phyloP scores from a whole-genome alignment of 495 filamentous ascomycete species.

The Rhizodiscina lignyota region DNA sequence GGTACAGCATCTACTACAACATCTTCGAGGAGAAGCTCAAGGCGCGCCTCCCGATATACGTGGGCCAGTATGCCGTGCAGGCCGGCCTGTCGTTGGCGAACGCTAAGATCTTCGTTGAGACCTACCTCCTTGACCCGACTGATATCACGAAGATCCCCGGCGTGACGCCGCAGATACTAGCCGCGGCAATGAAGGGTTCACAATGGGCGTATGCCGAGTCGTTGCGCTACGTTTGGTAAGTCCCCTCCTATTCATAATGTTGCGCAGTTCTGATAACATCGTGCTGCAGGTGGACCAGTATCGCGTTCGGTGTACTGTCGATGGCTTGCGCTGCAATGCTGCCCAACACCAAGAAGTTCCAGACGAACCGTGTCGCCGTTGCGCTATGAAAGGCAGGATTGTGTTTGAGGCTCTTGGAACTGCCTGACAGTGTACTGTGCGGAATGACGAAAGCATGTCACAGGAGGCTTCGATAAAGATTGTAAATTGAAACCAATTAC shows the following conservation, averaged over 20 bases:
- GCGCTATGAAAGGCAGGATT: background rate
- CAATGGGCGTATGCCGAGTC: conserved; percentile 16
- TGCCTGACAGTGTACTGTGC: no score
- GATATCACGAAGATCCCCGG: conserved; percentile 8
- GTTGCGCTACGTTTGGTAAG: conserved; percentile 16
- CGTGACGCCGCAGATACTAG: conserved; percentile 10
- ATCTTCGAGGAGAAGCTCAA: conserved; percentile 50
- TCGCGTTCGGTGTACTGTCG: conserved; percentile 11
- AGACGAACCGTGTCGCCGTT: conserved; percentile 13
- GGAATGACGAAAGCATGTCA: no score
- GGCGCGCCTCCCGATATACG: conserved; percentile 9
- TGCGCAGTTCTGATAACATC: no score
- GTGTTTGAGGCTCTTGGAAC: no score
- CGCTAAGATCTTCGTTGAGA: conserved; percentile 11
- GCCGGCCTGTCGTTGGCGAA: conserved; percentile 12
- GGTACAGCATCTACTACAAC: conserved; percentile 63
- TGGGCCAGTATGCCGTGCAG: conserved; percentile 10
- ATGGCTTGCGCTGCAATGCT: conserved; percentile 8
- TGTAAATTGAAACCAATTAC: no score
- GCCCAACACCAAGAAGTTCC: conserved; percentile 11
- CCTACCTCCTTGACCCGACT: conserved; percentile 10
- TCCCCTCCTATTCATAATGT: no score
- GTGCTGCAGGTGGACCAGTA: conserved; percentile 12
- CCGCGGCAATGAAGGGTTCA: conserved; percentile 8
- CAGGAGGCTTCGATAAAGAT: no score